phyloP scores from a whole-genome alignment of 2,329 filamentous ascomycete species.

The Epichloe typhina region DNA sequence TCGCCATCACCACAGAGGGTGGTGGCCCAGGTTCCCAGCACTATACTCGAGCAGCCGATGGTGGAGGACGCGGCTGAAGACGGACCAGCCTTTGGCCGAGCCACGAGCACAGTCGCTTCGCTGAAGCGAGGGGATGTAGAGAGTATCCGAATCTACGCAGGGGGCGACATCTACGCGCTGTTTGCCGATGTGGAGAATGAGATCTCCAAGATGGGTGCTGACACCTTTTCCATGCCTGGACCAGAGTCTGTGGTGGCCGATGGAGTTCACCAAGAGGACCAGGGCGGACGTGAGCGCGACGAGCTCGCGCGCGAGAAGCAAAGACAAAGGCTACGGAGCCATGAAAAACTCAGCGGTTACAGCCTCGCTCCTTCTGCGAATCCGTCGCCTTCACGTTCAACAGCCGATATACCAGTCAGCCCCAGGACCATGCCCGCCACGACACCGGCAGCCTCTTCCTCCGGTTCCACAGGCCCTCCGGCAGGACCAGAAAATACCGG shows the following conservation, averaged over 20 bases:
- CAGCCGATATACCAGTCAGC: constrained; percentile 6
- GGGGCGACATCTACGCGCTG: constrained; percentile 52
- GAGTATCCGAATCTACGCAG: constrained; percentile 56
- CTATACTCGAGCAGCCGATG: constrained; percentile 38
- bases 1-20: constrained; percentile 38
- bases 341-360: constrained; percentile 32
- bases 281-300: neutral
- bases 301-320: constrained; percentile 21
- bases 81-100: constrained; percentile 13
- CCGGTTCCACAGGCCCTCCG: constrained; percentile 21
- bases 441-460: constrained; percentile 9
- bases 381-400: neutral
- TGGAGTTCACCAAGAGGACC: neutral
- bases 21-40: constrained; percentile 40
- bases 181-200: constrained; percentile 50
- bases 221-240: neutral
- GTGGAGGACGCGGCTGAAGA: constrained; percentile 27
- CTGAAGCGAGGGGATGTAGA: constrained; percentile 35
- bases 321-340: constrained; percentile 37
- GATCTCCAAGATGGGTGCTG: constrained; percentile 23
- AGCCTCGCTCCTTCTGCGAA: constrained; percentile 12
- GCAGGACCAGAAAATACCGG: neutral
- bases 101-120: constrained; percentile 10
- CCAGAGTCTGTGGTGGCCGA: neutral
- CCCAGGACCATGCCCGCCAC: neutral